Base-by-base conservation (phyloP, 2,329 filamentous ascomycete species). In the Didymella glomerata region DNA sequence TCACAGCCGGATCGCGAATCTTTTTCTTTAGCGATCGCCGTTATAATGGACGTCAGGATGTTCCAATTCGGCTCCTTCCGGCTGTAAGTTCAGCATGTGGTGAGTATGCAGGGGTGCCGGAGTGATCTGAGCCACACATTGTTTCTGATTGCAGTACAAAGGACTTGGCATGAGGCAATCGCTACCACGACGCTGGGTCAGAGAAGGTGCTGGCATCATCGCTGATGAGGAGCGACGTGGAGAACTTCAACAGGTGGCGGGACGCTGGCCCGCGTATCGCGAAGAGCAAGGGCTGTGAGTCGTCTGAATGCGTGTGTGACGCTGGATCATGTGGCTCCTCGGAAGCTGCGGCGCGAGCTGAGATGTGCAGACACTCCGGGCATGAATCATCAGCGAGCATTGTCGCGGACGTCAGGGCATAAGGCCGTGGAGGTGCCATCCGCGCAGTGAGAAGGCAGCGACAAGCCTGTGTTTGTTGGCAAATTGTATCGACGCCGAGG, bases 41-140 rank as follows among this genome's bases (percentile, higher is more conserved):
- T 42, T 7, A 8, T 18, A 11, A 10, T 14, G 10, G 16, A 48
- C 44, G 54, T 57, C 44, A 52, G 28, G 13, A 38, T 41, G 20
- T 18, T 27, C 38, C 36, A 27, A 38, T 6, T 44, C 48, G 54
- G 48, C 48, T 48, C 34, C 44, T 44, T 48, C 34, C 54, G 54
- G 54, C 30, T 52, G 44, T 41, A 28, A 48, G 18, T 32, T 24
- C 24, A 18, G 45, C 44, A 40, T 55, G 38, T 51, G 42, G 48
- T 34, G 36, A 34, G 25, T 6, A n/a, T 32, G 34, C 42, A 42
- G 42, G 41, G 34, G 36, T 51, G 18, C 32, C 16, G 34, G 30
- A 36, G 11, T 8, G 32, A 24, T 40, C 20, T 27, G 32, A 48
- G 34, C 27, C 53, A 55, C 16, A 42, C 41, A 20, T 42, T 27